A percentile compares a stretch with the other conserved stretches of the same genome.
Conservation (phyloP, 2,329 filamentous ascomycete species). For the Periconia macrospinosa region DNA sequence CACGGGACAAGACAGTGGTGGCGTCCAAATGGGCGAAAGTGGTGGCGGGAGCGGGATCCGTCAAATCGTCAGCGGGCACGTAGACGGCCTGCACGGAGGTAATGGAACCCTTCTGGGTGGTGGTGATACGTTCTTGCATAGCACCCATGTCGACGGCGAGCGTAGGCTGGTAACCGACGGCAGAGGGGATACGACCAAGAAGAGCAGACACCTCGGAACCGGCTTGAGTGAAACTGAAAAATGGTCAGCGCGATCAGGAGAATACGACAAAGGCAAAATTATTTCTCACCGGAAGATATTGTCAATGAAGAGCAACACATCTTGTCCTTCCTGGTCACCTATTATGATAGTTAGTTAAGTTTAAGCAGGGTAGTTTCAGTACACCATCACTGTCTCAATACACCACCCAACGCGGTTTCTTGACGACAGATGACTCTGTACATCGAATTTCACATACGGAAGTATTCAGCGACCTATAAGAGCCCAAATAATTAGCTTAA, state of each 20-base stretch:
- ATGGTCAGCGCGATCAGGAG: conserved; percentile 53
- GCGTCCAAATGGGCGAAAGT: conserved; percentile 99
- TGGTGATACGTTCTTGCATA: conserved; percentile 99
- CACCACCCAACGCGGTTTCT: no score
- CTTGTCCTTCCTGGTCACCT: conserved; percentile 74
- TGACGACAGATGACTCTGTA: no score
- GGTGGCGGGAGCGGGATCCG: conserved; percentile 97
- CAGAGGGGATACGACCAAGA: conserved; percentile 99
- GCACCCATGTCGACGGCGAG: conserved; percentile 40
- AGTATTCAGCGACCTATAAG: conserved; percentile 76
- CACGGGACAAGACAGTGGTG: conserved; percentile 99
- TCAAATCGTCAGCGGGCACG: conserved; percentile 99
- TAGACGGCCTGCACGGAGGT: conserved; percentile 99
- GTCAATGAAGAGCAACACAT: conserved; percentile 99
- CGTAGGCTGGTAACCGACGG: conserved; percentile 85
- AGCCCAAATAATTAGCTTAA: background rate
- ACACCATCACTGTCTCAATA: no score
- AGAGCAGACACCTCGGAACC: conserved; percentile 99
- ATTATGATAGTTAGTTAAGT: no score
- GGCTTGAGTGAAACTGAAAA: conserved; percentile 80
- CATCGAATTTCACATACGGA: conserved; percentile 50
- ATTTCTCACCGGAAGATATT: conserved; percentile 65
- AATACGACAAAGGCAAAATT: background rate
- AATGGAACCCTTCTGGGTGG: conserved; percentile 99
- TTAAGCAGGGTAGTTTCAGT: no score